These are phyloP conservation scores for Leccinum fuscescens DNA, from an alignment of 1,284 basidiomycete genomes.

Conservation along the genomic window DNA sequence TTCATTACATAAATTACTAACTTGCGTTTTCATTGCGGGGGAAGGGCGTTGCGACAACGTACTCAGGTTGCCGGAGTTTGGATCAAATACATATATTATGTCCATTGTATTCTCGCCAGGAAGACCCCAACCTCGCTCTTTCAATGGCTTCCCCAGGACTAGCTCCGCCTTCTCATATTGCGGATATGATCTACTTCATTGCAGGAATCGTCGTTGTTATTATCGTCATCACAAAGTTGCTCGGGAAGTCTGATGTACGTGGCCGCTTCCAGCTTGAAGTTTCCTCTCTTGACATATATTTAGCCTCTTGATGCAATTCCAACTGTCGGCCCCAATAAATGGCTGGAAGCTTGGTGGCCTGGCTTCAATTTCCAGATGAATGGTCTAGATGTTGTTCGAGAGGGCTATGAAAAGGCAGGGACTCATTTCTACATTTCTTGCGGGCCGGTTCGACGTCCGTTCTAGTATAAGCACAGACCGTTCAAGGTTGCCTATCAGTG, in stretches of 20 bases:
- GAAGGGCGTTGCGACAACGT: background rate
- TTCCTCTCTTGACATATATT: background rate
- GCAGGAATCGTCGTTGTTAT: background rate
- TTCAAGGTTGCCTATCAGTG: constrained; percentile 43
- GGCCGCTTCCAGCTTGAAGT: background rate
- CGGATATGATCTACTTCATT: background rate
- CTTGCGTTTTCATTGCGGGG: background rate
- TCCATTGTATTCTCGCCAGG: background rate
- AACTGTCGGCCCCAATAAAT: constrained; percentile 19
- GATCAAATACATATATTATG: constrained; percentile 2
- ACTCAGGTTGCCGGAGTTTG: background rate
- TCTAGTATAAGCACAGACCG: constrained; percentile 34
- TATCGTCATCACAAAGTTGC: background rate
- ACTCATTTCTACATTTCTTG: background rate
- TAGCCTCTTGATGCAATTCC: constrained; percentile 23
- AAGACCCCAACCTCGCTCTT: background rate
- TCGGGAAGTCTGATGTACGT: constrained; percentile 3
- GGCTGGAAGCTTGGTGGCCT: constrained; percentile 18
- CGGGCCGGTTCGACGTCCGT: background rate
- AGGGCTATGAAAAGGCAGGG: constrained; percentile 25
- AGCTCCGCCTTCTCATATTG: background rate
- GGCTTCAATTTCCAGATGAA: constrained; percentile 9
- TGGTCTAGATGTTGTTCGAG: constrained; percentile 11
- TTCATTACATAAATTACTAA: constrained; percentile 6
- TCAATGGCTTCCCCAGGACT: constrained; percentile 1